A percentile compares a stretch with the other conserved stretches of the same genome.
phyloP scores from a whole-genome alignment of 2,329 filamentous ascomycete species.

The Juglanconis juglandina region DNA sequence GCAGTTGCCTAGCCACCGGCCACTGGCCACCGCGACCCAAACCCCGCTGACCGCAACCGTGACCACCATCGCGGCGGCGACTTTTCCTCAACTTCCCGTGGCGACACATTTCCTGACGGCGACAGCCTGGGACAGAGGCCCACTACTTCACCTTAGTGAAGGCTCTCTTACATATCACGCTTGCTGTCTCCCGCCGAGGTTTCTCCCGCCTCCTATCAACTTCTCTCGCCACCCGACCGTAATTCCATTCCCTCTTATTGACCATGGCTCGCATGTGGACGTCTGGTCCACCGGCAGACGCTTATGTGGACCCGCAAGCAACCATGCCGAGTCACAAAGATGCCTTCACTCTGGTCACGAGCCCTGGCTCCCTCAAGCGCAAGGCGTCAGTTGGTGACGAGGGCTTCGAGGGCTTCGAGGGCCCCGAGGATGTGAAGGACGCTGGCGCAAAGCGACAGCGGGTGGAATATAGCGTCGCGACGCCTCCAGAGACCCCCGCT shows the following conservation, averaged over 20 bases:
- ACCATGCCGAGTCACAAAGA: conserved; percentile 31
- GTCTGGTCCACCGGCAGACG: conserved; percentile 55
- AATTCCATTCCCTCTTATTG: conserved; percentile 24
- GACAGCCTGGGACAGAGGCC: neutral
- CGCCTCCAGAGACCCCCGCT: conserved; percentile 23
- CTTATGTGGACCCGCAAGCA: conserved; percentile 43
- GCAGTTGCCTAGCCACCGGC: conserved; percentile 11
- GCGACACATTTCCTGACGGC: conserved; percentile 15
- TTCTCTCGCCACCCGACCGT: conserved; percentile 30
- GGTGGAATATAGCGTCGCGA: conserved; percentile 31
- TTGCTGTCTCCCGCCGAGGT: neutral
- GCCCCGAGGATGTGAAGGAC: conserved; percentile 23
- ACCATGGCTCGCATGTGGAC: conserved; percentile 61
- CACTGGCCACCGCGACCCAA: neutral
- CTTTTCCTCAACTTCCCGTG: neutral
- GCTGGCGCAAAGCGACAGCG: conserved; percentile 41
- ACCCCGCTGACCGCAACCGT: conserved; percentile 1
- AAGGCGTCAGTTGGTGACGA: conserved; percentile 34
- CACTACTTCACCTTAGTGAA: neutral
- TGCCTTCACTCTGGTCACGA: conserved; percentile 9
- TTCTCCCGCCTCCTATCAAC: conserved; percentile 15
- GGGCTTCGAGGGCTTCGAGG: conserved; percentile 14
- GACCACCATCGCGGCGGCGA: conserved; percentile 6
- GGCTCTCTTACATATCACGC: neutral
- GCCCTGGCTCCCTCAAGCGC: conserved; percentile 35